Conservation (phyloP, 495 filamentous ascomycete species). For the Aspergillus asperescens region DNA sequence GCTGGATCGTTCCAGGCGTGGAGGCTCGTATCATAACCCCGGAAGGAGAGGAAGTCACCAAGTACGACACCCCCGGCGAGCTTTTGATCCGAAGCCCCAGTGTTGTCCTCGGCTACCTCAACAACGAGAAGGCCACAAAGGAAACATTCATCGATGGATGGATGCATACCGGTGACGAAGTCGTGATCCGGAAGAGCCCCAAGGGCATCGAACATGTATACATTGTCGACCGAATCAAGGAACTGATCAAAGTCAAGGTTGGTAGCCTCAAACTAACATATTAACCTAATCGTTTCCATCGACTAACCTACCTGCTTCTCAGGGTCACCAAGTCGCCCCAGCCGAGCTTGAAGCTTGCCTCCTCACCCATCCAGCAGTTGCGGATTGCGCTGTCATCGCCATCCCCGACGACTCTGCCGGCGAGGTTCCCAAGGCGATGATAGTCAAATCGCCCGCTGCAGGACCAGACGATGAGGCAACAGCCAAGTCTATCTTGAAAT, state of each 20-base stretch:
- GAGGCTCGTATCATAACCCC: slow-evolving; percentile 65
- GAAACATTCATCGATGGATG: slow-evolving; percentile 78
- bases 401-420: slow-evolving; percentile 69
- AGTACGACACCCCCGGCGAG: slow-evolving; percentile 74
- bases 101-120: slow-evolving; percentile 75
- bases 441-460: slow-evolving; percentile 64
- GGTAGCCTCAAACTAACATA: slow-evolving; percentile 11
- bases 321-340: slow-evolving; percentile 88
- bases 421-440: slow-evolving; percentile 82
- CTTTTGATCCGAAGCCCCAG: slow-evolving; percentile 70
- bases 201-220: slow-evolving; percentile 70
- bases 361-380: slow-evolving; percentile 72
- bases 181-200: slow-evolving; percentile 57
- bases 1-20: slow-evolving; percentile 61
- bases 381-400: slow-evolving; percentile 80
- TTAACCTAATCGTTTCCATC: no score
- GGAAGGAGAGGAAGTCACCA: slow-evolving; percentile 71
- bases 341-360: slow-evolving; percentile 88
- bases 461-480: slow-evolving; percentile 56
- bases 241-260: slow-evolving; percentile 92
- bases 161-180: slow-evolving; percentile 85
- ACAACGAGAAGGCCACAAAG: slow-evolving; percentile 75
- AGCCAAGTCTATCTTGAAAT: slow-evolving; percentile 59
- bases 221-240: slow-evolving; percentile 87
- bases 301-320: background rate